Conservation (phyloP, 108 stramenopile genomes). For the Parietichytrium sp. region DNA sequence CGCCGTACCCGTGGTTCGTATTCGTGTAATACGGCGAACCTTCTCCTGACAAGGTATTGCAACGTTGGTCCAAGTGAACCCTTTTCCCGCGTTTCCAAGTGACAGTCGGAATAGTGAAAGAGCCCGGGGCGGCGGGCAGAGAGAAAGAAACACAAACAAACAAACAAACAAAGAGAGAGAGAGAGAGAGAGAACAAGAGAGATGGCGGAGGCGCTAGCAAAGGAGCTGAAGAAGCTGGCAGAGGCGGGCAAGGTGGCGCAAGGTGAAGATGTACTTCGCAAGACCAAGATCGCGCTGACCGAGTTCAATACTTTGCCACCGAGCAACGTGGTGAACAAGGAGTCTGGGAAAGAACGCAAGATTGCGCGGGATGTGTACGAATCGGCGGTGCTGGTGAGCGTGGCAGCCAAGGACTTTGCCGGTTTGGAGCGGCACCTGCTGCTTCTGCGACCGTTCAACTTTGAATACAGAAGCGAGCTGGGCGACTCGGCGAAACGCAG, state of each 20-base stretch:
- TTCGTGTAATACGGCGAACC: no score
- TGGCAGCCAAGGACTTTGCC: slow-evolving; percentile 12
- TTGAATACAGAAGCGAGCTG: slow-evolving; percentile 15
- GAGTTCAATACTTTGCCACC: slow-evolving; percentile 26
- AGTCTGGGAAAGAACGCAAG: slow-evolving; percentile 18
- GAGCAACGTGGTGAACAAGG: background rate
- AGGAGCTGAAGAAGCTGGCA: slow-evolving; percentile 30
- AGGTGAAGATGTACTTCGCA: slow-evolving; percentile 31
- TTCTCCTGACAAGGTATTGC: no score
- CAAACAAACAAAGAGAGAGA: no score
- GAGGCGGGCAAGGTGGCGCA: slow-evolving; percentile 34
- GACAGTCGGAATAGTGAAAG: no score
- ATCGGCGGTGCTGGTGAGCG: slow-evolving; percentile 8
- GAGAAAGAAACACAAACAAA: no score
- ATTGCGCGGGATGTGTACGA: slow-evolving; percentile 28
- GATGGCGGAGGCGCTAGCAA: slow-evolving; percentile 28
- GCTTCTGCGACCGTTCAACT: slow-evolving; percentile 33
- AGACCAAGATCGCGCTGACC: slow-evolving; percentile 21
- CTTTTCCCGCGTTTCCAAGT: no score
- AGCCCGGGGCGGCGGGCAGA: no score
- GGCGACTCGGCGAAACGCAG: slow-evolving; percentile 3
- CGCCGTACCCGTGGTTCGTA: no score
- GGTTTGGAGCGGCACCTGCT: background rate
- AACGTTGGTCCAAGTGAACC: no score
- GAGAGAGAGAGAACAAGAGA: no score